Evolutionary conservation across 768 basidiomycete genomes (phyloP), one percentile per base, ranked within the genome.

Genomic region (Lactifluus hygrophoroides): DNA sequence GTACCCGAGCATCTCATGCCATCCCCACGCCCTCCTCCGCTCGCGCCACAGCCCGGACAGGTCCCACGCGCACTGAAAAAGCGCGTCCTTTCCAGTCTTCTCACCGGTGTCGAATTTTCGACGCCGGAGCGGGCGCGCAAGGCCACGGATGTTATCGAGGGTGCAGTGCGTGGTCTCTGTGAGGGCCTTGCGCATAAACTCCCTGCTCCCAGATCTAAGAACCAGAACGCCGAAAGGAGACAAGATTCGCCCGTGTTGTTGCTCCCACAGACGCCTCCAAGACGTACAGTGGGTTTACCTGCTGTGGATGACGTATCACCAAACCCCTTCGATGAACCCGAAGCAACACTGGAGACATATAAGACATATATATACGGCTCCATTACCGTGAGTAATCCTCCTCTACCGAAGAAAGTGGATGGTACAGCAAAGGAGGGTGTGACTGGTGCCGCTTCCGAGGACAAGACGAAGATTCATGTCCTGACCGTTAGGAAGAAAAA

Each of bases 31-130:
- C 60, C 64, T 51, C 49, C 57, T 32, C 75, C 78, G 50, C 73
- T 80, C 21, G 79, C 74, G 0, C 79, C 80, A 37, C 76, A 77
- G 68, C 70, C 77, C 1, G 85, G 84, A 1, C 79, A 85, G 67
- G 51, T 94, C 35, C 75, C 86, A 5, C 72, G 74, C 25, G 79
- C 82, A 64, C 76, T 92, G 63, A 77, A 85, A 65, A 82, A 83
- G 66, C 84, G 93, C 19, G 74, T 96, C 21, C 68, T 88, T 65
- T 75, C 78, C 23, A 80, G 83, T 50, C 74, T 95, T 64, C 75
- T 84, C 69, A 88, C 78, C 21, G 82, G 85, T 38, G 80, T 87
- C 63, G 90, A 94, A 69, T 94, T 94, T 70, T 83, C 84, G 37
- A 84, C 79, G 9, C 67, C 71, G 11, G 84, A 85, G 53, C 78